Percentiles rank a stretch among this genome's conserved stretches.
These are phyloP conservation scores for Cyclocybe aegerita DNA, from an alignment of 768 basidiomycete species.

Conservation along the genomic window DNA sequence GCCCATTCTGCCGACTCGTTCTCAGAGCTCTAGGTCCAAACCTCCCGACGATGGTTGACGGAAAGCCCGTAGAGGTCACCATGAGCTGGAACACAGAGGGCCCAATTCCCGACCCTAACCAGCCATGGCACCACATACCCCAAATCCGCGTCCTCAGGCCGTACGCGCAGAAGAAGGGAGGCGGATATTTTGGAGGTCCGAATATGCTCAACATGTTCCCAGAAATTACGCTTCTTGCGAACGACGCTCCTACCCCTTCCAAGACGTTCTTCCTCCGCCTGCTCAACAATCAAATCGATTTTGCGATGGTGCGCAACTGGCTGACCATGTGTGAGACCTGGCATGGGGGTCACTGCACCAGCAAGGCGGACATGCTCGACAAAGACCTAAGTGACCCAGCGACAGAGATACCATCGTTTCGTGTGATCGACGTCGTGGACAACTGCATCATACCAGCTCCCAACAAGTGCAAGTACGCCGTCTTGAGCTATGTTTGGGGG, in stretches of 20 bases:
- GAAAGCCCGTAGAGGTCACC: not conserved
- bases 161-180: not conserved
- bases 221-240: constrained; percentile 7
- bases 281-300: constrained; percentile 8
- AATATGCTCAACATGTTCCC: constrained; percentile 1
- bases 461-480: constrained; percentile 1
- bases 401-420: constrained; percentile 7
- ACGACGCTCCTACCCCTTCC: not conserved
- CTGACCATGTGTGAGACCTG: constrained; percentile 3
- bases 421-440: constrained; percentile 12
- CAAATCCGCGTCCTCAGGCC: constrained; percentile 1
- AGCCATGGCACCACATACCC: too few relatives aligned
- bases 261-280: not conserved
- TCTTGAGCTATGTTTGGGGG: constrained; percentile 11
- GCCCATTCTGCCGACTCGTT: constrained; percentile 8
- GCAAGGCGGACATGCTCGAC: constrained; percentile 1
- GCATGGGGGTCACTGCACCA: constrained; percentile 1
- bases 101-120: not conserved
- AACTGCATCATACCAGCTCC: constrained; percentile 10
- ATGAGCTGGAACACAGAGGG: constrained; percentile 5
- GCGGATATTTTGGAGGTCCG: not conserved
- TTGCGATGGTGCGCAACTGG: constrained; percentile 7
- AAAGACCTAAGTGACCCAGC: constrained; percentile 4
- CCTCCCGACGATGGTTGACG: not conserved
- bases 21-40: not conserved